Evolutionary conservation across 768 basidiomycete species (phyloP), one percentile per base, ranked within the genome.

Genomic region (Pulveroboletus ravenelii): DNA sequence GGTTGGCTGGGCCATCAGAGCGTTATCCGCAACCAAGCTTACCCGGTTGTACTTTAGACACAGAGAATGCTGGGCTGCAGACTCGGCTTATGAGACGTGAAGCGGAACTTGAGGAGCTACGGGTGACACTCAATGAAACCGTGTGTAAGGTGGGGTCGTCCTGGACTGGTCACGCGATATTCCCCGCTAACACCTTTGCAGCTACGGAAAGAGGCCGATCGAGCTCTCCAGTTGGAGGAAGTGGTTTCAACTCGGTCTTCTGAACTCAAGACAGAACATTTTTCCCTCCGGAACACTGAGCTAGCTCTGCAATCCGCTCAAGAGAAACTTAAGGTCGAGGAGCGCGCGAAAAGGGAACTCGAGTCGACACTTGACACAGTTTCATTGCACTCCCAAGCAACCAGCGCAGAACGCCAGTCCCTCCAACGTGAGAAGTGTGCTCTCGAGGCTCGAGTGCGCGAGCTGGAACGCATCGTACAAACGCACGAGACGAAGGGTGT

Each of bases 171-270:
- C 32, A 27, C 45, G 45, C 37, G 36, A 46, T 41, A 30, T 27
- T 25, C 6, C 10, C 29, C 5, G 23, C 42, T 58, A 47, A 62
- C 41, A 44, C 47, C 35, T 40, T 48, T 47, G 42, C 52, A 87
- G 85, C 69, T 87, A 44, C 74, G 74, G 39, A 63, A 66, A 48
- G 85, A 87, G 68, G 73, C 79, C 6, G 72, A 77, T 52, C 80
- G 80, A 27, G 78, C 73, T 14, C 62, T 84, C 39, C 68, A 71
- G 45, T 72, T 87, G 20, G 84, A 87, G 59, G 62, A 68, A 1
- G 74, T 78, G 29, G 70, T 81, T 18, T 66, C 65, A 8, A 71
- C 72, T 59, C 75, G 72, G 34, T 73, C 74, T n/a, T 75, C 81
- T 39, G 82, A 83, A 20, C 71, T 86, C 29, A 76, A 74, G 37